phyloP scores from a whole-genome alignment of 345 rosid species.

The Combretum micranthum region DNA sequence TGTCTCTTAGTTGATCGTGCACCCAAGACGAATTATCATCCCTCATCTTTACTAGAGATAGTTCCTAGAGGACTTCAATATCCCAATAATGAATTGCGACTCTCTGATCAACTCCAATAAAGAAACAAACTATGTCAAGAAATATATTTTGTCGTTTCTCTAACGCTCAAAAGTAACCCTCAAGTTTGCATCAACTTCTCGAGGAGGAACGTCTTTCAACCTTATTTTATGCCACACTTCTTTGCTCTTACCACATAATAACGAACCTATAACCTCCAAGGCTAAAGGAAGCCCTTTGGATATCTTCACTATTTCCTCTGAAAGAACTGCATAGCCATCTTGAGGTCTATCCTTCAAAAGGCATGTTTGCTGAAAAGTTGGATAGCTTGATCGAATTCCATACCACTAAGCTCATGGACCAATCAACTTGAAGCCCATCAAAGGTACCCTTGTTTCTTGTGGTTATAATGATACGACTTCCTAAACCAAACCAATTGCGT shows the following conservation, averaged over 20 bases:
- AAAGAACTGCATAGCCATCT: neutral
- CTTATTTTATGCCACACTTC: too few species aligned
- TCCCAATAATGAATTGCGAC: neutral
- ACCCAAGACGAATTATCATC: neutral
- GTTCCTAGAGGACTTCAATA: neutral
- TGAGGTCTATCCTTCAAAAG: neutral
- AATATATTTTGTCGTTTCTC: too few species aligned
- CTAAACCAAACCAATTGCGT: conserved; percentile 4
- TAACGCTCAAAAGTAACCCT: too few species aligned
- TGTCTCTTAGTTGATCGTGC: conserved; percentile 11
- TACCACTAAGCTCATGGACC: neutral
- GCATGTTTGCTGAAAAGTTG: conserved; percentile 5
- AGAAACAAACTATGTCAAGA: too few species aligned
- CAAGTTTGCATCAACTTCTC: too few species aligned
- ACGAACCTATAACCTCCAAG: too few species aligned
- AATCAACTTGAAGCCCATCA: neutral
- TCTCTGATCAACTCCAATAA: too few species aligned
- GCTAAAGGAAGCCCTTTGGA: too few species aligned
- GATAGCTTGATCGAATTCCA: conserved; percentile 1
- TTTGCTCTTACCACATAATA: too few species aligned
- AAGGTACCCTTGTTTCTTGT: neutral
- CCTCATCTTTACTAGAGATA: neutral
- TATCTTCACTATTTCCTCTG: neutral
- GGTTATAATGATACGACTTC: too few species aligned
- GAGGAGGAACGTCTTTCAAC: too few species aligned